phyloP scores from a whole-genome alignment of 805 yeast species.

The Ogataea methanolica region DNA sequence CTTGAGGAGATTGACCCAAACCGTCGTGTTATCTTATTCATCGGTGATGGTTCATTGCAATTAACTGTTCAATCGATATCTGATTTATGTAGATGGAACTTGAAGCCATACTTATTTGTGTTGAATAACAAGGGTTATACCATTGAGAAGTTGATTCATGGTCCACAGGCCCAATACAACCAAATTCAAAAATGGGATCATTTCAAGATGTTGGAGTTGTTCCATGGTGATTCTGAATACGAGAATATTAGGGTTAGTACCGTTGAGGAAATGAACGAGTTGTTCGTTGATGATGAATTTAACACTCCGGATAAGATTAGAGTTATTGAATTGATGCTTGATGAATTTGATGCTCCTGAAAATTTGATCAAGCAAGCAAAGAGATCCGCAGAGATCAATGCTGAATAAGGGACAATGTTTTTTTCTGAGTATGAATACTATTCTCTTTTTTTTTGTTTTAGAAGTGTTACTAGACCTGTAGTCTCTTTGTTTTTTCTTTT shows the following conservation, averaged over 20 bases:
- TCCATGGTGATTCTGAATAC: slow-evolving; percentile 52
- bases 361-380: slow-evolving; percentile 65
- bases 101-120: slow-evolving; percentile 64
- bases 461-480: neutral
- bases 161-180: slow-evolving; percentile 59
- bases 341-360: slow-evolving; percentile 65
- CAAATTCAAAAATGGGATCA: slow-evolving; percentile 69
- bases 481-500: slow-evolving; percentile 1
- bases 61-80: slow-evolving; percentile 71
- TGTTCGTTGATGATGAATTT: slow-evolving; percentile 44
- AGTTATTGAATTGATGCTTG: slow-evolving; percentile 64
- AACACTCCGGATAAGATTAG: slow-evolving; percentile 55
- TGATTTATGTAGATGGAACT: slow-evolving; percentile 61
- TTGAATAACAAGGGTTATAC: slow-evolving; percentile 74
- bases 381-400: slow-evolving; percentile 35
- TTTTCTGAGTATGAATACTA: neutral
- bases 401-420: slow-evolving; percentile 6
- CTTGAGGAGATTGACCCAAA: slow-evolving; percentile 57
- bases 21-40: slow-evolving; percentile 61
- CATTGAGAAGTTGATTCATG: slow-evolving; percentile 71
- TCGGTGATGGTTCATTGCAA: slow-evolving; percentile 76
- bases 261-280: slow-evolving; percentile 52
- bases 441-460: neutral
- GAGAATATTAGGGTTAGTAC: slow-evolving; percentile 52
- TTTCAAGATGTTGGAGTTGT: slow-evolving; percentile 49